Percentiles rank a stretch among this genome's conserved stretches.
Conservation (phyloP, 2,329 filamentous ascomycete genomes). For the Calonectria hawksworthii region DNA sequence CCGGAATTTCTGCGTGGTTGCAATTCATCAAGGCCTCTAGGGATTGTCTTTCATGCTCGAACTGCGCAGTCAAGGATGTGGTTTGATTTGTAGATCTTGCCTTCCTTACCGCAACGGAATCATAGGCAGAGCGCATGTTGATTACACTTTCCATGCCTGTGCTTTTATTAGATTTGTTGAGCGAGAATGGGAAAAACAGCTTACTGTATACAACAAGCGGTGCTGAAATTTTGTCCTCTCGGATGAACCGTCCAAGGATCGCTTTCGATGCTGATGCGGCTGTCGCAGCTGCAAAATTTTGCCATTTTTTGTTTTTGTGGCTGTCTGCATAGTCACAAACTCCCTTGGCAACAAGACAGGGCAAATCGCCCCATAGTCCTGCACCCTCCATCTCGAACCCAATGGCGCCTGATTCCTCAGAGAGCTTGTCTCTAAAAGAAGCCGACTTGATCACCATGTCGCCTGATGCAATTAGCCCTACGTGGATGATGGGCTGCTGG, state of each 20-base stretch:
- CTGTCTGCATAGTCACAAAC: constrained; percentile 21
- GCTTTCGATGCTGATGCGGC: constrained; percentile 12
- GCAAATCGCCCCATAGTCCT: constrained; percentile 20
- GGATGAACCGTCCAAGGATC: background rate
- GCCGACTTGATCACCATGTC: constrained; percentile 54
- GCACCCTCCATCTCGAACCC: constrained; percentile 27
- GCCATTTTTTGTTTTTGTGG: constrained; percentile 22
- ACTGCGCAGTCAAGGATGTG: background rate
- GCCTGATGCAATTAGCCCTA: constrained; percentile 44
- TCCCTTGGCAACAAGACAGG: constrained; percentile 12
- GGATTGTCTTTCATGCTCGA: background rate
- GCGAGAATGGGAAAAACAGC: background rate
- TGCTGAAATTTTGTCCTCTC: background rate
- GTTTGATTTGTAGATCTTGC: background rate
- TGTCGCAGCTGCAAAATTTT: constrained; percentile 12
- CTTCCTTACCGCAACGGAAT: background rate
- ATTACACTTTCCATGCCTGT: background rate
- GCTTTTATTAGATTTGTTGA: background rate
- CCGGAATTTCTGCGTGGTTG: background rate
- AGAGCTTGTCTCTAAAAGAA: background rate
- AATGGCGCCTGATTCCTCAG: background rate
- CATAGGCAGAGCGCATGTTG: background rate
- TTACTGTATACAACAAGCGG: background rate
- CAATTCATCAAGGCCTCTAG: background rate
- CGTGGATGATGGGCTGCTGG: constrained; percentile 44